Conservation (phyloP, 1,284 basidiomycete species). For the Farysia itapuensis region DNA sequence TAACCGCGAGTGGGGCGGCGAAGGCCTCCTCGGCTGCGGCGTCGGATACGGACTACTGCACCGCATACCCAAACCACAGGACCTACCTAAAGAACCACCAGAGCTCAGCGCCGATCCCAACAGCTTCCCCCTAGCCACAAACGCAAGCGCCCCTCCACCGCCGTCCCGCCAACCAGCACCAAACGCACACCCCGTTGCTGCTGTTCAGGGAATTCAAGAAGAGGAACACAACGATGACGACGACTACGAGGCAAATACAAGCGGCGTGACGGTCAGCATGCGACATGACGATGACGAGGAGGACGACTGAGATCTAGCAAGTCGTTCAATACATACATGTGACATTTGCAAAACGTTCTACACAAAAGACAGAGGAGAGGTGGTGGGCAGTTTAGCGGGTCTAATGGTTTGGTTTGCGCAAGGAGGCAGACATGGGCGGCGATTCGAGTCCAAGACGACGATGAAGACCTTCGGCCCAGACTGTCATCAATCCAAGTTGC, state of each 20-base stretch:
- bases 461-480: slow-evolving; percentile 36
- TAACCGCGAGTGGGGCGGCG: slow-evolving; percentile 55
- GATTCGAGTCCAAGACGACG: slow-evolving; percentile 19
- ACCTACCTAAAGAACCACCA: slow-evolving; percentile 28
- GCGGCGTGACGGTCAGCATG: slow-evolving; percentile 43
- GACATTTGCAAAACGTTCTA: no score
- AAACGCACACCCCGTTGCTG: no score
- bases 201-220: no score
- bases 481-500: slow-evolving; percentile 23
- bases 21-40: slow-evolving; percentile 54
- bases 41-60: slow-evolving; percentile 55
- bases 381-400: neutral
- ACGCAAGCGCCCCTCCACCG: neutral
- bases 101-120: slow-evolving; percentile 5
- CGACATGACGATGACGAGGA: slow-evolving; percentile 41
- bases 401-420: slow-evolving; percentile 21
- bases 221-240: slow-evolving; percentile 29
- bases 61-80: slow-evolving; percentile 48
- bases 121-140: neutral
- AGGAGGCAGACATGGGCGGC: slow-evolving; percentile 26
- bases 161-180: neutral
- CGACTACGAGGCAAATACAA: slow-evolving; percentile 31
- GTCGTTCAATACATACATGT: neutral
- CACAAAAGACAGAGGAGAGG: neutral
- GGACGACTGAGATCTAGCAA: slow-evolving; percentile 4